These are phyloP conservation scores for Nemania sp. DNA, from an alignment of 2,329 filamentous ascomycete genomes.

Conservation along the genomic window DNA sequence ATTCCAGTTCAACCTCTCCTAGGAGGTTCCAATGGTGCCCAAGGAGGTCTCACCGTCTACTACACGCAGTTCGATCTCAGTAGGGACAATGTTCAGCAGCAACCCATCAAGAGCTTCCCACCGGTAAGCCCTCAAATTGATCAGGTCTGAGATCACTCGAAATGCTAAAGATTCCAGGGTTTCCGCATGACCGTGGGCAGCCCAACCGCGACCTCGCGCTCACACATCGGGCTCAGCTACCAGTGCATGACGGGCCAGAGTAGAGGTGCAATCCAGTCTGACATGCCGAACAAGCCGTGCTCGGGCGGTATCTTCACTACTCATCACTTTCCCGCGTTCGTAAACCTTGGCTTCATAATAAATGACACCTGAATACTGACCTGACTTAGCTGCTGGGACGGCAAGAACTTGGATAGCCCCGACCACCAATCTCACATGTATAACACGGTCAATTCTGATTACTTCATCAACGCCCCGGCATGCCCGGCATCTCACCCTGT, in stretches of 20 bases:
- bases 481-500: constrained; percentile 38
- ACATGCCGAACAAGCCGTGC: constrained; percentile 45
- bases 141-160: background rate
- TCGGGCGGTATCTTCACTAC: constrained; percentile 45
- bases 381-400: constrained; percentile 28
- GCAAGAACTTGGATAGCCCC: constrained; percentile 31
- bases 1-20: constrained; percentile 29
- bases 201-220: constrained; percentile 26
- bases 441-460: constrained; percentile 32
- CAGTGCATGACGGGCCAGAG: constrained; percentile 44
- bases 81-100: constrained; percentile 29
- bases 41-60: constrained; percentile 36
- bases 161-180: no score
- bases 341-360: background rate
- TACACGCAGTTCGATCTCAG: constrained; percentile 34
- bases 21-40: constrained; percentile 30
- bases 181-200: constrained; percentile 49
- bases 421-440: constrained; percentile 33
- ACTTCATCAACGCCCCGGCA: constrained; percentile 28
- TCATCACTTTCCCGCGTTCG: constrained; percentile 43
- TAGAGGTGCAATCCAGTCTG: constrained; percentile 40
- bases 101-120: constrained; percentile 47
- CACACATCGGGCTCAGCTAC: constrained; percentile 43
- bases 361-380: background rate
- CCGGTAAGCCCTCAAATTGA: constrained; percentile 32